Base-by-base conservation (phyloP, 768 basidiomycete species). In the Podaxis sp. region DNA sequence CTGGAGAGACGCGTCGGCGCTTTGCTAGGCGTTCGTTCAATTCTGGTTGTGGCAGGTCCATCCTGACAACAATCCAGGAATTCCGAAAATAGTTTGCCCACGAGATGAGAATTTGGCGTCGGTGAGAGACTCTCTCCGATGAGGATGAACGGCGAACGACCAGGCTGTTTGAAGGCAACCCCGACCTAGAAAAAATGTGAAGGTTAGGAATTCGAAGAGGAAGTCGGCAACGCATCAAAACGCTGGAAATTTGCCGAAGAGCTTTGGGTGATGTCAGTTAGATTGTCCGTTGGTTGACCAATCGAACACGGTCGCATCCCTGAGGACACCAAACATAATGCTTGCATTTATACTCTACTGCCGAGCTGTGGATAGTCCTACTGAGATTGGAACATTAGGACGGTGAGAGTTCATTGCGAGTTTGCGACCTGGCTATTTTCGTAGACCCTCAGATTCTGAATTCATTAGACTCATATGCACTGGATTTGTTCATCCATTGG, bases 161-260 rank as follows among this genome's bases (percentile, higher is more conserved):
- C 17, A 40, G 38, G 12, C 33, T 22, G 0, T 30, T 13, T 36
- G 48, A 22, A 26, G n/a, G 60, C 19, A 46, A 13, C n/a, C 39
- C 52, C 38, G 53, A 30, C 44, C 28, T 54, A 17, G 40, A 36
- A 48, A n/a, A 22, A 54, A 19, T 61, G 52, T 52, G 44, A 17
- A 17, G 44, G 22, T 17, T 28, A 19, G 15, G 39, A 24, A 59
- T n/a, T 42, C 33, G 44, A 40, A 54, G 52, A 24, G 39, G 49
- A n/a, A 44, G 22, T 58, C 51, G 57, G 40, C 40, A 44, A 8
- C 57, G 44, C 60, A 61, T 61, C 60, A 61, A 19, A 13, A 22
- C 17, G 19, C 59, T 33, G 26, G 28, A 54, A 36, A 19, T 59
- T 59, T 52, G 22, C 48, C 48, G 24, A 36, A 26, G 24, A 42